These are phyloP conservation scores for Ensete ventricosum DNA, from an alignment of 176 grass and related monocot genomes.

Conservation along the genomic window DNA sequence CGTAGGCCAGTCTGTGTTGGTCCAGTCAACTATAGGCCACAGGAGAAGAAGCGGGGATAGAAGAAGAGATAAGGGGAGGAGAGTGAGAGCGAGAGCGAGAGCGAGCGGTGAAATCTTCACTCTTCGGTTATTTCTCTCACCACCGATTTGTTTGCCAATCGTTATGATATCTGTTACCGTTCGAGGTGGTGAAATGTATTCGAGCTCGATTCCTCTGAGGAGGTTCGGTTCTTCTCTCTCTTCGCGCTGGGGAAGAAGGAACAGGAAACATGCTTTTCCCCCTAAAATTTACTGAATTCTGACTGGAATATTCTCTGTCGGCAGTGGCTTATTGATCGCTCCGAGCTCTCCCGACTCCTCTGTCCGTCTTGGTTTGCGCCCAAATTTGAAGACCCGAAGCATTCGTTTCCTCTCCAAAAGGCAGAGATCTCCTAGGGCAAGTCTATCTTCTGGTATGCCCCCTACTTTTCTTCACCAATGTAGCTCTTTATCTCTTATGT, in stretches of 20 bases:
- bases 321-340: constrained; percentile 4
- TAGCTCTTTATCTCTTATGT: background rate
- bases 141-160: background rate
- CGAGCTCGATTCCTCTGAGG: background rate
- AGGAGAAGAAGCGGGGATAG: background rate
- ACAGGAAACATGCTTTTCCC: background rate
- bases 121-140: background rate
- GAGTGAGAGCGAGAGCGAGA: background rate
- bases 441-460: constrained; percentile 1
- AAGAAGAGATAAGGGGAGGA: background rate
- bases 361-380: background rate
- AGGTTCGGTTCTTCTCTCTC: background rate
- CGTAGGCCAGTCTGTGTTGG: no score
- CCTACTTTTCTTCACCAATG: background rate
- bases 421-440: constrained; percentile 9
- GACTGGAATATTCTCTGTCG: background rate
- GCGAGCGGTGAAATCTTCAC: background rate
- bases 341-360: background rate
- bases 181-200: background rate
- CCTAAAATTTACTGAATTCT: background rate
- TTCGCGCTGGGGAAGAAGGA: no score
- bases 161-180: no score
- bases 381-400: background rate
- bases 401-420: background rate
- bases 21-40: no score